Base-by-base conservation (phyloP, 768 basidiomycete species). In the Podaxis carcinomalis region DNA sequence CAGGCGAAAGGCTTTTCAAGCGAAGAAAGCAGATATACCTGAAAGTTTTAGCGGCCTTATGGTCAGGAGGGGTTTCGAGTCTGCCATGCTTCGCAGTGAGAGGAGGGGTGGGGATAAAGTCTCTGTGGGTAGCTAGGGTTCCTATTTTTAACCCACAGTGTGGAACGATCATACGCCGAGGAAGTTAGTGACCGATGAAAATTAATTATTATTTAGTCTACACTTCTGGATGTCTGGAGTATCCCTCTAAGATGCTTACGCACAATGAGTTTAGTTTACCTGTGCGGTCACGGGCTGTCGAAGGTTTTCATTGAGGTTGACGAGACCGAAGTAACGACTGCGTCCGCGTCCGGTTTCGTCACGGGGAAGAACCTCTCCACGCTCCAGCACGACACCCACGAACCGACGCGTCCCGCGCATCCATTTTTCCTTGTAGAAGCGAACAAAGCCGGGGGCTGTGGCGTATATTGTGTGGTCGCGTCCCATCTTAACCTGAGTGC, bases 381-480 rank as follows among this genome's bases (percentile, higher is more conserved):
- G 85, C 51, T 87, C 81, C 27, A 90, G 80, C 6, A 92, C 93
- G 36, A 99, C 80, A 28, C 97, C 97, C 50, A 98, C 81, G 67
- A 83, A 93, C 68, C 84, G 86, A 54, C 92, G 85, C 66, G 90
- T 85, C 52, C 85, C 82, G 28, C 85, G 80, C 78, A 86, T 81
- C 77, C 85, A 86, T 60, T 87, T 89, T 71, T 85, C 78, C 72
- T 87, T 89, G 85, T 97, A 99, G 76, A 95, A 98, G 44, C 94
- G 92, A 40, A 99, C 92, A 69, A 84, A 94, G 11, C 97, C 97
- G 0, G 96, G 95, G 4, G 87, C 87, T 2, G 84, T 80, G 25
- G 97, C 95, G 69, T 89, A 98, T 57, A 99, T 80, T 1, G 97
- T 98, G 75, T 98, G 95, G 74, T 99, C 97, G 60, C 89, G 86